These are phyloP conservation scores for Boechera divaricarpa DNA, from an alignment of 345 rosid species.

Conservation along the genomic window DNA sequence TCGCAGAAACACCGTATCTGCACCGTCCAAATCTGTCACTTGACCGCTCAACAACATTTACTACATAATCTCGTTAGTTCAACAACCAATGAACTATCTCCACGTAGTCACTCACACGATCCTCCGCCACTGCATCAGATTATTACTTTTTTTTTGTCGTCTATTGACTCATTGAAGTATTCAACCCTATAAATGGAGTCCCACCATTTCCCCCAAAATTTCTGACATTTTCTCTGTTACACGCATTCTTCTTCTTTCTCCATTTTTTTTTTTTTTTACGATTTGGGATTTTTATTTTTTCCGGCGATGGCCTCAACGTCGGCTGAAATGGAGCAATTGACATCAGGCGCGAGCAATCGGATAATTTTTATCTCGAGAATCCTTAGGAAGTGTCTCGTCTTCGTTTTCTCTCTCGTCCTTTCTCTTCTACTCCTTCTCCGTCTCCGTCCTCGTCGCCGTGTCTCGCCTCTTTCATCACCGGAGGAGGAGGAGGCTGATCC, in stretches of 20 bases:
- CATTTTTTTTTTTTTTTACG: not conserved
- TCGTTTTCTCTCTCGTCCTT: slow-evolving; percentile 59
- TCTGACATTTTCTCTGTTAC: slow-evolving; percentile 39
- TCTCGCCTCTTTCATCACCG: slow-evolving; percentile 32
- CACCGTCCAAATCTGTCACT: slow-evolving; percentile 41
- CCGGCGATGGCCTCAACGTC: slow-evolving; percentile 51
- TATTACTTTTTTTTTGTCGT: not conserved
- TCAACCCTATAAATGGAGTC: slow-evolving; percentile 43
- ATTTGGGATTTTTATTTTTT: slow-evolving; percentile 12
- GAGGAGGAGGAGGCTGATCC: slow-evolving; percentile 31
- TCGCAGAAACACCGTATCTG: slow-evolving; percentile 8
- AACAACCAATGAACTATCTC: not conserved
- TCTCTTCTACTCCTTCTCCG: slow-evolving; percentile 64
- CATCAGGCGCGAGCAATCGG: slow-evolving; percentile 99
- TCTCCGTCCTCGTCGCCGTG: slow-evolving; percentile 72
- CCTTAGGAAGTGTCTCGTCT: slow-evolving; percentile 54
- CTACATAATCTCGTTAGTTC: slow-evolving; percentile 17
- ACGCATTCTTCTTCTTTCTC: slow-evolving; percentile 9
- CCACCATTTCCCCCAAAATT: slow-evolving; percentile 35
- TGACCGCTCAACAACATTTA: not conserved
- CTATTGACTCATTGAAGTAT: not conserved
- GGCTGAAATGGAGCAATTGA: slow-evolving; percentile 82
- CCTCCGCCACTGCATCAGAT: slow-evolving; percentile 11
- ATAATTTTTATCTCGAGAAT: slow-evolving; percentile 72
- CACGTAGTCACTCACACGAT: slow-evolving; percentile 28